Base-by-base conservation (phyloP, 2,329 filamentous ascomycete genomes). In the Ilyonectria destructans region DNA sequence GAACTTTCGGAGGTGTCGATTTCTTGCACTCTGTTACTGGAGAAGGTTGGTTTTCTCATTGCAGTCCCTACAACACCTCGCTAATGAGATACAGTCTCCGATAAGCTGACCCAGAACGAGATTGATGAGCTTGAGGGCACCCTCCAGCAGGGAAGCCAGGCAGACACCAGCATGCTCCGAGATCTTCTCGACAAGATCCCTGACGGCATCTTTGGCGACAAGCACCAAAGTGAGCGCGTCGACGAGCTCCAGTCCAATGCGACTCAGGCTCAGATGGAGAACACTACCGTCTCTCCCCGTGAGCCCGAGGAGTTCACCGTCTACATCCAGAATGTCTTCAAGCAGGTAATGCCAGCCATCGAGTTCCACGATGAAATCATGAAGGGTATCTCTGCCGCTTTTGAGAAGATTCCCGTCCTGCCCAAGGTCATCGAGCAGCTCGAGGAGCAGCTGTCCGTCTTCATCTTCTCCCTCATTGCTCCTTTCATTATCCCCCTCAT, bases 1-100 rank as follows among this genome's bases (percentile, higher is more conserved):
- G 96, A 67, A 98, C 95, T 7, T 98, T 98, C 81, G 95, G 95
- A 69, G 95, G 95, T 70, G 95, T 97, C 15, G 96, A 98, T 77
- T 98, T 98, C 83, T 85, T 97, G 68, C 94, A 97, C 83, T 96
- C 93, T 1, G 95, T 97, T 33, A 93, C 89, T 52, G 89, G 90
- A 66, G 90, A 91, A 83, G 84, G 87, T 88, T 71, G n/a, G 80
- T 73, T 15, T 26, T 35, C 23, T 10, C 29, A 9, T 43, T 6
- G 3, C 12, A 29, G 52, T n/a, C 19, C 10, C 3, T 13, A n/a
- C n/a, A 9, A 33, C 19, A 33, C n/a, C 29, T 52, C 17, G 52
- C 74, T 76, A 59, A 80, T 37, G 15, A 26, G 17, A 1, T 43
- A 1, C 62, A 89, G 90, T 97, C 58, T 93, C 92, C 45, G 95